Evolutionary conservation across 306 rosid species (phyloP).

Genomic region (Acmispon strigosus): DNA sequence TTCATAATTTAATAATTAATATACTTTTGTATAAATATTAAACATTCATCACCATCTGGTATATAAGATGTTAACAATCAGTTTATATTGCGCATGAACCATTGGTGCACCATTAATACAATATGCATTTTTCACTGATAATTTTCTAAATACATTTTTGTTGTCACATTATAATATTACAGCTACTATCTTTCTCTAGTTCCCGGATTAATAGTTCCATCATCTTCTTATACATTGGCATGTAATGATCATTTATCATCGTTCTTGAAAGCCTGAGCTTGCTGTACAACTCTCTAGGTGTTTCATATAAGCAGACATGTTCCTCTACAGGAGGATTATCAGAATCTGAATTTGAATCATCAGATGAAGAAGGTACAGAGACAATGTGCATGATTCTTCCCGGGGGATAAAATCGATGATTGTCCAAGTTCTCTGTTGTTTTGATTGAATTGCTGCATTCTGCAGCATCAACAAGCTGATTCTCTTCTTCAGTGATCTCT

Average conservation of each 20-base stretch:
- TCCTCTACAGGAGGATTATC: constrained; percentile 41
- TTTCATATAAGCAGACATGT: constrained; percentile 62
- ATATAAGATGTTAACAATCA: too few relatives aligned
- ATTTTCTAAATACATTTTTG: constrained; percentile 2
- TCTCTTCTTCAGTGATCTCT: constrained; percentile 77
- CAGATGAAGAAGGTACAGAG: constrained; percentile 33
- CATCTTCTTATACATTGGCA: constrained; percentile 99
- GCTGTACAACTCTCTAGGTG: constrained; percentile 79
- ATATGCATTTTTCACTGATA: not conserved
- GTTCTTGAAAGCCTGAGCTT: constrained; percentile 90
- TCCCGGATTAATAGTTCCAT: constrained; percentile 73
- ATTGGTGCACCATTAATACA: too few relatives aligned
- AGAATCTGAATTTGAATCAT: constrained; percentile 32
- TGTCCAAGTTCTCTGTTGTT: constrained; percentile 52
- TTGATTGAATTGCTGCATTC: constrained; percentile 54
- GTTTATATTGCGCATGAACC: too few relatives aligned
- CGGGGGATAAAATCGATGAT: constrained; percentile 72
- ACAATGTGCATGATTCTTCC: constrained; percentile 92
- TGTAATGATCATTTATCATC: constrained; percentile 93
- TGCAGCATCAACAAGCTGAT: constrained; percentile 52
- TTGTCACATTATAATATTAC: constrained; percentile 22
- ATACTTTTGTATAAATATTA: too few relatives aligned
- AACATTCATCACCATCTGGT: too few relatives aligned
- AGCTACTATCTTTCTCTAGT: constrained; percentile 49
- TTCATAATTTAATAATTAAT: too few relatives aligned